Evolutionary conservation across 2,329 filamentous ascomycete species (phyloP).

Genomic region (Tolypocladium sp.): DNA sequence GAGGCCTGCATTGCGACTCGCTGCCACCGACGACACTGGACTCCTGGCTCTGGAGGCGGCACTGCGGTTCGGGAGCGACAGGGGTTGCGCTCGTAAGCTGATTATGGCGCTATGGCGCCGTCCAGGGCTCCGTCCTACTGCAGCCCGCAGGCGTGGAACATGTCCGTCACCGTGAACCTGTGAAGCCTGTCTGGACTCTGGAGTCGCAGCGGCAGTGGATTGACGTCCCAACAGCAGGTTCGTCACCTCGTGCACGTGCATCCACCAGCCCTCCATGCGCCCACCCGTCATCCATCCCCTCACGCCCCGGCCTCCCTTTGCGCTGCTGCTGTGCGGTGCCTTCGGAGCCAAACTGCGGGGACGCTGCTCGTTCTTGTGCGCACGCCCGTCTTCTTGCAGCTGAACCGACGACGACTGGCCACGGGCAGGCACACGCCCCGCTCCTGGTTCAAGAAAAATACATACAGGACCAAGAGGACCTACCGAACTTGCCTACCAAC

Average conservation of each 20-base stretch:
- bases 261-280: background rate
- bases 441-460: background rate
- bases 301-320: background rate
- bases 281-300: background rate
- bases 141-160: too few relatives aligned
- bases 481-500: background rate
- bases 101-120: background rate
- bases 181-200: too few relatives aligned
- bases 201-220: too few relatives aligned
- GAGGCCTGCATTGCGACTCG: background rate
- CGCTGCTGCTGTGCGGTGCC: background rate
- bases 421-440: background rate
- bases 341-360: background rate
- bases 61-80: background rate
- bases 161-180: background rate
- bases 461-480: too few relatives aligned
- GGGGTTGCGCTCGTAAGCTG: background rate
- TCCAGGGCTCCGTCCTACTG: too few relatives aligned
- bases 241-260: background rate
- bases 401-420: background rate
- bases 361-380: background rate
- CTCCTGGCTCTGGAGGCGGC: background rate
- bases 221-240: background rate
- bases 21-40: background rate
- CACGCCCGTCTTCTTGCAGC: background rate